These are phyloP conservation scores for Oehlia diaphana DNA, from an alignment of 192 early-diverging fungal genomes.

Conservation along the genomic window DNA sequence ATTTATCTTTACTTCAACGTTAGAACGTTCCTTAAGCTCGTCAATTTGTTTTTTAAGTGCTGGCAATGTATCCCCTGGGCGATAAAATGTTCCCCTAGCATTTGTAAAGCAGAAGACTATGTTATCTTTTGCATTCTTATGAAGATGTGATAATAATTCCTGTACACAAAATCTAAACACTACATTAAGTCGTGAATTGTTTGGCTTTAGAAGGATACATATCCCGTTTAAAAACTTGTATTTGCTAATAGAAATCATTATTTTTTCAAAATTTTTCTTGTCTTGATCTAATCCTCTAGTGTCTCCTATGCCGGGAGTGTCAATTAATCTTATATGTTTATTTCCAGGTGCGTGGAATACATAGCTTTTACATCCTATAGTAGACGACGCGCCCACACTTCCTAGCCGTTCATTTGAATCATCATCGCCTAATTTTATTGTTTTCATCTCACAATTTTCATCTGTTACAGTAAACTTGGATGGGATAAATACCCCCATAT, in stretches of 20 bases:
- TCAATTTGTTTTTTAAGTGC: conserved; percentile 22
- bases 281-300: conserved; percentile 32
- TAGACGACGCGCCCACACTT: conserved; percentile 15
- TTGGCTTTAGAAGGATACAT: conserved; percentile 31
- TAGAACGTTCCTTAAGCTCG: conserved; percentile 3
- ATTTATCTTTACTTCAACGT: conserved; percentile 21
- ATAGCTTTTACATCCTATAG: conserved; percentile 27
- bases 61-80: conserved; percentile 31
- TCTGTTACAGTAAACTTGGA: conserved; percentile 23
- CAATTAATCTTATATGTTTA: conserved; percentile 30
- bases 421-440: conserved; percentile 23
- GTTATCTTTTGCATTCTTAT: conserved; percentile 33
- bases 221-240: conserved; percentile 30
- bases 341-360: conserved; percentile 28
- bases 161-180: conserved; percentile 34
- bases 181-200: conserved; percentile 26
- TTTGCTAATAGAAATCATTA: conserved; percentile 9
- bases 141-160: conserved; percentile 31
- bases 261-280: conserved; percentile 34
- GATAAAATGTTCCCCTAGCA: conserved; percentile 31
- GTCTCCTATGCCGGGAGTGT: conserved; percentile 36
- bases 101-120: conserved; percentile 41
- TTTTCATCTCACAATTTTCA: conserved; percentile 11
- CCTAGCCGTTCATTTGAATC: conserved; percentile 13
- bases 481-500: conserved; percentile 27